A percentile compares a stretch with the other conserved stretches of the same genome.
These are phyloP conservation scores for Serendipita vermifera DNA, from an alignment of 768 basidiomycete species.

Conservation along the genomic window DNA sequence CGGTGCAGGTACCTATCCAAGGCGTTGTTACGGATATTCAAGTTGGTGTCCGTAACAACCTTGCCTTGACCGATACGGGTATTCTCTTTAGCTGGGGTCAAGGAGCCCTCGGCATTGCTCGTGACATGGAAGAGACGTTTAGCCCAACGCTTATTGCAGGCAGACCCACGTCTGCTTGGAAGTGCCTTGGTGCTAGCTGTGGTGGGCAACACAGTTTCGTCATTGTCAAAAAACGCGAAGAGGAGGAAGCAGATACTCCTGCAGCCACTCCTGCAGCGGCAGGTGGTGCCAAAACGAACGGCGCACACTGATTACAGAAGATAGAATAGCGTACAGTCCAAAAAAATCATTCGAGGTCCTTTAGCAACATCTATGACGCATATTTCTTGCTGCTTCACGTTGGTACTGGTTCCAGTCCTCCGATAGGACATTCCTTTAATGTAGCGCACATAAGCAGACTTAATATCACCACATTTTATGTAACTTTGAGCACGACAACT, in stretches of 20 bases:
- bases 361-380: no score
- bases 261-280: neutral
- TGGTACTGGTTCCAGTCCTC: no score
- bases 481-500: no score
- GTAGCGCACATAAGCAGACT: no score
- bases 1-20: slow-evolving; percentile 37
- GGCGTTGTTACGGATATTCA: slow-evolving; percentile 57
- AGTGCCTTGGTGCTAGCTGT: slow-evolving; percentile 50
- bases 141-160: slow-evolving; percentile 59
- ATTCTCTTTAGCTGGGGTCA: slow-evolving; percentile 43
- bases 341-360: no score
- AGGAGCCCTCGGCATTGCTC: slow-evolving; percentile 55
- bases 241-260: neutral
- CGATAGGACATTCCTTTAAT: no score
- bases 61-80: slow-evolving; percentile 1
- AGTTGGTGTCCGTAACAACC: slow-evolving; percentile 25
- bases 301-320: no score
- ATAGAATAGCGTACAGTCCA: no score
- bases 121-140: slow-evolving; percentile 44
- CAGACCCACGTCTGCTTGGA: slow-evolving; percentile 58
- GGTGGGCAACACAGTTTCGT: slow-evolving; percentile 72
- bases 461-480: no score
- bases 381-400: no score
- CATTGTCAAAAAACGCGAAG: slow-evolving; percentile 50
- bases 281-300: neutral